Evolutionary conservation across 1,284 basidiomycete genomes (phyloP).

Genomic region (Fistulina hepatica): DNA sequence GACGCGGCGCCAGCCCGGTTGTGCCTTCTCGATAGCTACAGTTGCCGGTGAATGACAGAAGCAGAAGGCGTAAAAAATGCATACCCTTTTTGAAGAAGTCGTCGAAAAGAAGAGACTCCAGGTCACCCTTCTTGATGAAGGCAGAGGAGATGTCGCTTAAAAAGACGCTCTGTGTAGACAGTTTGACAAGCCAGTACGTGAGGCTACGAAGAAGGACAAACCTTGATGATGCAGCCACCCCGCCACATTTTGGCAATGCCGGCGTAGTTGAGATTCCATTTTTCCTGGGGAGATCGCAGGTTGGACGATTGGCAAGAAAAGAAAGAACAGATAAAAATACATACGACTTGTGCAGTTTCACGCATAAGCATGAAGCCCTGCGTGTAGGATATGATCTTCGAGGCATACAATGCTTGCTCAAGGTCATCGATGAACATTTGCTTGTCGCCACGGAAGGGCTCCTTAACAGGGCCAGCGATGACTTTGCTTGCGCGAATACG

Average conservation of each 20-base stretch:
- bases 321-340: slow-evolving; percentile 24
- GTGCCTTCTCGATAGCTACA: slow-evolving; percentile 81
- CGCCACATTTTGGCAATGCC: slow-evolving; percentile 99
- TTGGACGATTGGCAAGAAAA: background rate
- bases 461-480: slow-evolving; percentile 82
- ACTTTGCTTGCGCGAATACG: slow-evolving; percentile 88
- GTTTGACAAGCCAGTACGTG: slow-evolving; percentile 6
- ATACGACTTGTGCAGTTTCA: slow-evolving; percentile 91
- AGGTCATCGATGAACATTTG: slow-evolving; percentile 98
- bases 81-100: slow-evolving; percentile 95
- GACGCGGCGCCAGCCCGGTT: slow-evolving; percentile 97
- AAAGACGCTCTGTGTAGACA: slow-evolving; percentile 66
- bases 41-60: slow-evolving; percentile 6
- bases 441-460: slow-evolving; percentile 96
- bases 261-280: slow-evolving; percentile 87
- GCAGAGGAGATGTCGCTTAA: slow-evolving; percentile 88
- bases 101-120: slow-evolving; percentile 94
- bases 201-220: slow-evolving; percentile 14
- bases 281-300: slow-evolving; percentile 31
- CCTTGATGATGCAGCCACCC: slow-evolving; percentile 99
- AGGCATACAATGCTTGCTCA: slow-evolving; percentile 98
- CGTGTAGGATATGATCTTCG: slow-evolving; percentile 98
- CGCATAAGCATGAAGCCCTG: slow-evolving; percentile 99
- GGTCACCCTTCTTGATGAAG: slow-evolving; percentile 76
- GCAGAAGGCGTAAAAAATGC: slow-evolving; percentile 6